Base-by-base conservation (phyloP, 305 asterid genomes). In the Plantago coronopus region DNA sequence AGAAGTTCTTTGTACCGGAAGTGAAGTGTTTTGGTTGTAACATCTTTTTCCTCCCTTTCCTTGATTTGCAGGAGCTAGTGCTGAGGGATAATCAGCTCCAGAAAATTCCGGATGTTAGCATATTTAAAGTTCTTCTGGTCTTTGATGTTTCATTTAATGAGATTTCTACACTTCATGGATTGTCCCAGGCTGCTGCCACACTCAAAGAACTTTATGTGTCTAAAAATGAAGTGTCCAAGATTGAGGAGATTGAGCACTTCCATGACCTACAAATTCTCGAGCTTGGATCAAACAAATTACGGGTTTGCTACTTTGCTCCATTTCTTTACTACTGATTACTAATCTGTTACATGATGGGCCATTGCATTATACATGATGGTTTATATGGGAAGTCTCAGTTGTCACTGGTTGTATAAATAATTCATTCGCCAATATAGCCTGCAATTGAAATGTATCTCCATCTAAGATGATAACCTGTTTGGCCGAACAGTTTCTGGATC, bases 41-140 rank as follows among this genome's bases (percentile, higher is more conserved):
- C 62, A 46, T 44, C 61, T 16, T 34, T 7, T 34, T 34, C 6
- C n/a, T n/a, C 56, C 18, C 10, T 11, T 57, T 37, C 13, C 48
- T 16, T 54, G 3, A 7, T 74, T 63, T 74, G 17, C 79, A 93
- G 97, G 99, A 93, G 76, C 79, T 93, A 48, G 88, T 93, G 49
- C 72, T 93, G 67, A 82, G 95, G 87, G 99, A 93, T 73, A 93
- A 93, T 79, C 97, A 89, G 73, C 75, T 93, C 76, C 87, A 82
- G 84, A 81, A 71, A 62, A 79, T 93, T 68, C 97, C 97, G 48
- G 95, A 87, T 82, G 90, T 73, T 68, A 69, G 74, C 79, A 85
- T 87, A 70, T 89, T 87, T 85, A 83, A 78, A 76, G 69, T 54
- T 73, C 96, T 93, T 63, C 71, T 81, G 67, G 81, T 93, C 66